Conservation (phyloP, 2,329 filamentous ascomycete species). For the Periconia digitata region DNA sequence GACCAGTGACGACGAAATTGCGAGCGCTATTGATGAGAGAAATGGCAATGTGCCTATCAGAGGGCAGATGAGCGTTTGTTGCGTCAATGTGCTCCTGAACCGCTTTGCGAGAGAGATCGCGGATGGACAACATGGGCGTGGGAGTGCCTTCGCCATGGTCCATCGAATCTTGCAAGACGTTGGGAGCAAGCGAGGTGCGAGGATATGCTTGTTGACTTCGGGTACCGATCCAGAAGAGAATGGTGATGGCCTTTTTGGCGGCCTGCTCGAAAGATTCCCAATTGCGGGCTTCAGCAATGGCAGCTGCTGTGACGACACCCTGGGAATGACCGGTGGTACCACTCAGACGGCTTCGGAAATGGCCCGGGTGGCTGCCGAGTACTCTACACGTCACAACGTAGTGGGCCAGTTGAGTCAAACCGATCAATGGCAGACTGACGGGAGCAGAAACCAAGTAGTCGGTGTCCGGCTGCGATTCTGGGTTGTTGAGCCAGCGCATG, state of each 20-base stretch:
- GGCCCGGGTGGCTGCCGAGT: conserved; percentile 84
- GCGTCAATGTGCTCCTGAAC: conserved; percentile 96
- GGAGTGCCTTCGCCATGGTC: conserved; percentile 94
- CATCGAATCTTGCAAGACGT: conserved; percentile 86
- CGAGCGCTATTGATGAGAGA: conserved; percentile 96
- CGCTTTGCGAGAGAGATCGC: conserved; percentile 82
- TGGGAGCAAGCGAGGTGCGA: conserved; percentile 87
- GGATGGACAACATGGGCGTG: conserved; percentile 97
- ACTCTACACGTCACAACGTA: conserved; percentile 94
- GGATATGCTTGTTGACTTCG: conserved; percentile 98
- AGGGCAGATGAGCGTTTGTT: conserved; percentile 92
- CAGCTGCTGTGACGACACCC: conserved; percentile 89
- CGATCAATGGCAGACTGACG: conserved; percentile 91
- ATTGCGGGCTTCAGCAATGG: conserved; percentile 83
- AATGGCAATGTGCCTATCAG: conserved; percentile 90
- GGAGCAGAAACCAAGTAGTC: conserved; percentile 64
- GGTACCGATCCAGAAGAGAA: conserved; percentile 98
- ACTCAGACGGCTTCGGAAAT: conserved; percentile 78
- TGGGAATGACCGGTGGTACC: conserved; percentile 97
- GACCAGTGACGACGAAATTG: conserved; percentile 95
- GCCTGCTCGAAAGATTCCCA: conserved; percentile 91
- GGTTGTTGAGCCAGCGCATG: conserved; percentile 87
- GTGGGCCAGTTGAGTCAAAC: conserved; percentile 92
- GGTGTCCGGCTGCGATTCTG: conserved; percentile 85
- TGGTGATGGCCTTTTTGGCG: conserved; percentile 77